Conservation (phyloP, 257 asterid genomes). For the Linaria vulgaris region DNA sequence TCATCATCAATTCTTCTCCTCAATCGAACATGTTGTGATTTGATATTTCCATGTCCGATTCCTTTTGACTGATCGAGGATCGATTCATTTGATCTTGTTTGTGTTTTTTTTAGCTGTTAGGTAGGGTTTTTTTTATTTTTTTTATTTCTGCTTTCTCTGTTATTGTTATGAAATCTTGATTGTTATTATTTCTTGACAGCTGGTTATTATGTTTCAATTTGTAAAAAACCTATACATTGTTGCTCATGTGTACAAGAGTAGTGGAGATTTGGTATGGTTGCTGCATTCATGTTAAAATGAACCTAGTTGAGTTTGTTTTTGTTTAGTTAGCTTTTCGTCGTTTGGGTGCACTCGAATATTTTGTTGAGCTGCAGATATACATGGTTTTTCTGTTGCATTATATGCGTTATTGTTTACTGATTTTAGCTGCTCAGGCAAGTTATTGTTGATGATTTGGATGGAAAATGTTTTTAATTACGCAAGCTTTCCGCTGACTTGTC, state of each 20-base stretch:
- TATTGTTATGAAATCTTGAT: no score
- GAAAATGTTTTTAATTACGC: neutral
- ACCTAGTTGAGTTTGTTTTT: neutral
- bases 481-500: slow-evolving; percentile 4
- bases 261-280: neutral
- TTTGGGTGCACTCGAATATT: slow-evolving; percentile 12
- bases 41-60: slow-evolving; percentile 9
- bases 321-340: slow-evolving; percentile 2
- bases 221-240: no score
- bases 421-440: slow-evolving; percentile 4
- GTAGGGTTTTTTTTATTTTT: slow-evolving; percentile 13
- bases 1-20: slow-evolving; percentile 13
- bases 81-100: neutral
- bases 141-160: no score
- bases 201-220: no score
- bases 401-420: neutral
- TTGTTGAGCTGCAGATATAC: slow-evolving; percentile 11
- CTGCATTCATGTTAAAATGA: neutral
- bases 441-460: neutral
- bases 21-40: slow-evolving; percentile 7
- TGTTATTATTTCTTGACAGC: no score
- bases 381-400: slow-evolving; percentile 3
- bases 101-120: slow-evolving; percentile 30
- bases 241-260: neutral
- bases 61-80: neutral